Evolutionary conservation across 805 yeast species (phyloP).

Genomic region (Candida lessepsii): DNA sequence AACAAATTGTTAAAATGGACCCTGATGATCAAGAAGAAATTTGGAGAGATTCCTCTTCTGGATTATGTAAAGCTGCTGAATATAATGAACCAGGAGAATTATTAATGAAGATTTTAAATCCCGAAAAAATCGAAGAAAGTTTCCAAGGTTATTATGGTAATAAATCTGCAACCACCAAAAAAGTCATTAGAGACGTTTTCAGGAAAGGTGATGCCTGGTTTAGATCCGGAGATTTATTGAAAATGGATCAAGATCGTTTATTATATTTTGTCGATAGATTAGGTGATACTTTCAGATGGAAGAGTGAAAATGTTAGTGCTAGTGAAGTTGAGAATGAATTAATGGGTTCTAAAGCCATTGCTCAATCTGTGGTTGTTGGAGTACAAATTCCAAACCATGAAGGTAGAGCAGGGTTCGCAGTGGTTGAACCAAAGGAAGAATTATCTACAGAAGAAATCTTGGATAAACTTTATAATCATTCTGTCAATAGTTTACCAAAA

Average conservation of each 20-base stretch:
- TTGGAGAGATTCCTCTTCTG: conserved; percentile 64
- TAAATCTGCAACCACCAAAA: conserved; percentile 72
- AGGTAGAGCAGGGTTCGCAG: conserved; percentile 93
- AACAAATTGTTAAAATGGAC: conserved; percentile 69
- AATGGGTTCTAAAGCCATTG: conserved; percentile 45
- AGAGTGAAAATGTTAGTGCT: conserved; percentile 91
- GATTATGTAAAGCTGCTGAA: conserved; percentile 55
- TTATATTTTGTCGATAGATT: conserved; percentile 86
- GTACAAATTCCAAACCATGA: conserved; percentile 82
- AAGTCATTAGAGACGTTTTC: conserved; percentile 71
- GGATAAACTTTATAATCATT: conserved; percentile 27
- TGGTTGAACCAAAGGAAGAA: conserved; percentile 53
- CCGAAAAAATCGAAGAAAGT: conserved; percentile 63
- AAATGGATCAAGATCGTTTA: conserved; percentile 62
- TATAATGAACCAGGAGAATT: conserved; percentile 82
- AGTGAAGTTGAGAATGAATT: conserved; percentile 86
- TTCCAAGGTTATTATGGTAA: conserved; percentile 91
- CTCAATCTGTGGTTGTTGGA: conserved; percentile 84
- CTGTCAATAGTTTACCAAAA: conserved; percentile 56
- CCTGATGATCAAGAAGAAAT: conserved; percentile 73
- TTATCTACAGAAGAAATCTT: conserved; percentile 27
- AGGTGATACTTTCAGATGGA: conserved; percentile 97
- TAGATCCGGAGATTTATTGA: conserved; percentile 82
- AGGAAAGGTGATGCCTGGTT: conserved; percentile 88
- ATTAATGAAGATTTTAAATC: conserved; percentile 67